phyloP scores from a whole-genome alignment of 2,329 filamentous ascomycete species.

The Dendrostoma leiphaemia region DNA sequence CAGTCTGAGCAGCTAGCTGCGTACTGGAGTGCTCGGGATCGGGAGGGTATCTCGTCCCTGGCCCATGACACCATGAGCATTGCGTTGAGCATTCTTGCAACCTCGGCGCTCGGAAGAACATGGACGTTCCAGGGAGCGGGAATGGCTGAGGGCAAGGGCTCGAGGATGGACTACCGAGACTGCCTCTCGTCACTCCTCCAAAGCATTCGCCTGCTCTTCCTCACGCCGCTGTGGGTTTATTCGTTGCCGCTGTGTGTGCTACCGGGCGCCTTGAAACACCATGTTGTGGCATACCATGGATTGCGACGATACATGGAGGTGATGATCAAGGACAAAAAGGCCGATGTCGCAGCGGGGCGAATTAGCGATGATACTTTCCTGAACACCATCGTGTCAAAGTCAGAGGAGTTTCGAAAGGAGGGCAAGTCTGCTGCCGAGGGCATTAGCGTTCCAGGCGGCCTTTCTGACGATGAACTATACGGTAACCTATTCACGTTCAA shows the following conservation, averaged over 20 bases:
- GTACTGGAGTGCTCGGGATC: neutral
- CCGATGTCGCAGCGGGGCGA: neutral
- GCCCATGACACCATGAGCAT: neutral
- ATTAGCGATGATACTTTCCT: slow-evolving; percentile 1
- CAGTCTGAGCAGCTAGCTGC: neutral
- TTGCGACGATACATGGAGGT: neutral
- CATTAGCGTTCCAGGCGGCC: neutral
- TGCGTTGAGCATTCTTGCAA: slow-evolving; percentile 1
- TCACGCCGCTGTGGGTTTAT: slow-evolving; percentile 6
- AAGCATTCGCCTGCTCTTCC: neutral
- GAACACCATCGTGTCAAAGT: neutral
- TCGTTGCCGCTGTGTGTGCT: neutral
- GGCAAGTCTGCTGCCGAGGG: neutral
- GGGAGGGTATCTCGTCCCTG: neutral
- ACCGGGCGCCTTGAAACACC: neutral
- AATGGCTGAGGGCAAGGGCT: neutral
- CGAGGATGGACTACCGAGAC: neutral
- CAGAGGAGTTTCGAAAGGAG: slow-evolving; percentile 1
- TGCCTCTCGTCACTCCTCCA: neutral
- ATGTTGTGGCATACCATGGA: neutral
- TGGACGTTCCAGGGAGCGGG: neutral
- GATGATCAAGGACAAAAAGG: neutral
- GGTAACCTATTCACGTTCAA: slow-evolving; percentile 1
- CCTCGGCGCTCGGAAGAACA: neutral
- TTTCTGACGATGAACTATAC: neutral